Evolutionary conservation across 768 basidiomycete genomes (phyloP), one percentile per base, ranked within the genome.

Genomic region (Scleroderma bovista): DNA sequence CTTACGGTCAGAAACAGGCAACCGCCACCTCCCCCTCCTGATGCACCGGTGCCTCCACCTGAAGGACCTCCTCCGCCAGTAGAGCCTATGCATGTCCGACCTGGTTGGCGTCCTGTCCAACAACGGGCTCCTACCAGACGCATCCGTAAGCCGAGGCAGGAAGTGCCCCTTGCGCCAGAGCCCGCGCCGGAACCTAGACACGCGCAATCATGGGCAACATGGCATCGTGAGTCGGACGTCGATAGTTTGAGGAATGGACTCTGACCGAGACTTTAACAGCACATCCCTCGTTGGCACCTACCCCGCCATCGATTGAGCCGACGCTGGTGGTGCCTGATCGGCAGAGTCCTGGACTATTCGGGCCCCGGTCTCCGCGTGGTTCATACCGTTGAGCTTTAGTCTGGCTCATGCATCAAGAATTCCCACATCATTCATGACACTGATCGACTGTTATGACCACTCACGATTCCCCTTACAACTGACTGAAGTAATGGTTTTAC

Each of bases 301-400:
- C 84, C 5, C 79, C 85, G n/a, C 75, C 80, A 5, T 76, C 79
- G 3, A 66, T 75, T 46, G 77, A 79, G 50, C 74, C 85, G 17
- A 80, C 77, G 16, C 67, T 86, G 11, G 69, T 83, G 32, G 80
- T 85, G 20, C 83, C 85, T 24, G 76, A 75, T 11, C 70, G 69
- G 43, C 67, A 69, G 34, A 81, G 77, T 50, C 83, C 81, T 38
- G 87, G 88, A 26, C 66, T 92, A 52, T 92, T 91, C 60, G 89
- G 89, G 29, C 87, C 88, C 37, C 74, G 84, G 36, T 81, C 85
- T n/a, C 84, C 82, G 11, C 70, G 75, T 46, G 67, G 67, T 45
- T 73, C 72, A 6, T 63, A 56, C 48, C 62, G 39, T 37, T 41
- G 56, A 43, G 63, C 19, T 22, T n/a, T 44, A 29, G 32, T 23